Conservation (phyloP, 176 grass and related monocot species). For the Puccinellia tenuiflora region DNA sequence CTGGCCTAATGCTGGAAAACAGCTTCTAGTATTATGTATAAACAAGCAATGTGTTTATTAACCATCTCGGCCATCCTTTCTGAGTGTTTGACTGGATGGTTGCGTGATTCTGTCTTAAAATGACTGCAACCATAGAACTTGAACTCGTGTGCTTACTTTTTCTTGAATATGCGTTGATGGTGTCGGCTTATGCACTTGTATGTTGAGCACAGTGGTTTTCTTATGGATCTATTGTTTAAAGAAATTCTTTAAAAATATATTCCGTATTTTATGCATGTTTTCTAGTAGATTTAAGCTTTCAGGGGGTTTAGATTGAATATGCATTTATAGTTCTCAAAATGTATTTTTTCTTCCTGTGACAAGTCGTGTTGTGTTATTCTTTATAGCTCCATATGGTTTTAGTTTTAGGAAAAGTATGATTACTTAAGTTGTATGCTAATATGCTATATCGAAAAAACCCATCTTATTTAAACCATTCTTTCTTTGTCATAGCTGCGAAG, state of each 20-base stretch:
- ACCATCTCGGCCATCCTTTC: neutral
- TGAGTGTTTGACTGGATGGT: neutral
- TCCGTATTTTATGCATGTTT: neutral
- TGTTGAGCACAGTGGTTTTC: neutral
- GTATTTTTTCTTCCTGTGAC: neutral
- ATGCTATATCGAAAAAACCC: too few relatives aligned
- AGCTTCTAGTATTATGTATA: neutral
- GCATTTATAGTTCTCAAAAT: neutral
- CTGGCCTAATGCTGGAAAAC: too few relatives aligned
- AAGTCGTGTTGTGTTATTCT: neutral
- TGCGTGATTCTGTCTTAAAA: neutral
- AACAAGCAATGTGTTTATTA: neutral
- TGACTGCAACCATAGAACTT: neutral
- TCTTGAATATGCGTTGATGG: neutral
- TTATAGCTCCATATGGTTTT: neutral
- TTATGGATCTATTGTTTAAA: neutral
- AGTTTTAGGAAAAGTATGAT: too few relatives aligned
- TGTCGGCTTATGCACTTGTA: neutral
- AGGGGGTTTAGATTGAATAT: neutral
- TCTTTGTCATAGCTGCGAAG: too few relatives aligned
- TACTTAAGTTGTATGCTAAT: too few relatives aligned
- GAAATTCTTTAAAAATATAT: neutral
- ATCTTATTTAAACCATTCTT: too few relatives aligned
- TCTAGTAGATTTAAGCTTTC: slow-evolving; percentile 3
- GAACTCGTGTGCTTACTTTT: neutral